Conservation (phyloP, 495 filamentous ascomycete genomes). For the Xylaria palmicola region DNA sequence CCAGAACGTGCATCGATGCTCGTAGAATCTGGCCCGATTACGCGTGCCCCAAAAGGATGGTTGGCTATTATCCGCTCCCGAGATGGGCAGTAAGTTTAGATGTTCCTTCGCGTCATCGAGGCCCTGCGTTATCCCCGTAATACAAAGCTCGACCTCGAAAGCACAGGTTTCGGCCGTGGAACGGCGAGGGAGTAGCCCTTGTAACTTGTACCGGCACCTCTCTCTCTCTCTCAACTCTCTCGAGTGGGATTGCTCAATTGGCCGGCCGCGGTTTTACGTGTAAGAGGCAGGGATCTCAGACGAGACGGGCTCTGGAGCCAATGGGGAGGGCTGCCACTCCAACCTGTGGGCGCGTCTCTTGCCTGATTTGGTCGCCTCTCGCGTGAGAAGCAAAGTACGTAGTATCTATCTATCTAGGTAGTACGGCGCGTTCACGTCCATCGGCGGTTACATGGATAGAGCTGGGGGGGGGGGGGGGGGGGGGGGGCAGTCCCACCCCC, state of each 20-base stretch:
- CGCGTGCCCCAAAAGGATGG: not conserved
- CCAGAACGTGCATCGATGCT: constrained; percentile 7
- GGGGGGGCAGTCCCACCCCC: no score
- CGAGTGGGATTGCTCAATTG: constrained; percentile 9
- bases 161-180: constrained; percentile 18
- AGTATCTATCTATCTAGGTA: not conserved
- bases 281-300: constrained; percentile 33
- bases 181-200: constrained; percentile 9
- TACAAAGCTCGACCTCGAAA: constrained; percentile 6
- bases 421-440: not conserved
- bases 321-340: constrained; percentile 32
- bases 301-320: constrained; percentile 31
- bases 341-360: constrained; percentile 1
- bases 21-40: not conserved
- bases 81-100: constrained; percentile 1
- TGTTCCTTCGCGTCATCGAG: not conserved
- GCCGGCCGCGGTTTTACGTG: constrained; percentile 9
- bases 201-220: constrained; percentile 18
- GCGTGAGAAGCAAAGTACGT: no score
- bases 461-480: no score
- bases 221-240: no score
- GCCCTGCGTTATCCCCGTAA: constrained; percentile 14
- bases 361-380: constrained; percentile 6
- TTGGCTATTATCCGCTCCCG: not conserved
- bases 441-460: no score